These are phyloP conservation scores for Piromyces sp. DNA, from an alignment of 192 early-diverging fungal species.

Conservation along the genomic window DNA sequence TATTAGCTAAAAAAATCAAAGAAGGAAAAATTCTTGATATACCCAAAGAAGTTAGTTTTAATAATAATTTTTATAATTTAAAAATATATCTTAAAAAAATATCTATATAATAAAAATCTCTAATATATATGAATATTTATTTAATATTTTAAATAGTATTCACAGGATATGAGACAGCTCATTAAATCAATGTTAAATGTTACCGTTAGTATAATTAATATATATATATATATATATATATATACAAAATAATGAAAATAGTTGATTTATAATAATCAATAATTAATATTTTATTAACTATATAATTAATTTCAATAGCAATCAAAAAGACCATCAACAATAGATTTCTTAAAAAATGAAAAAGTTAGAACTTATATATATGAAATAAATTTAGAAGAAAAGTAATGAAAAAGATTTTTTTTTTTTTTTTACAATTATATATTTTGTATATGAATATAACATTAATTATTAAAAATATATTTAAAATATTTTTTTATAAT, in stretches of 20 bases:
- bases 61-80: too few relatives aligned
- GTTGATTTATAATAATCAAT: too few relatives aligned
- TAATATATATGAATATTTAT: background rate
- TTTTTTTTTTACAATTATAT: too few relatives aligned
- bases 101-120: too few relatives aligned
- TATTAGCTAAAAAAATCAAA: slow-evolving; percentile 37
- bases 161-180: background rate
- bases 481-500: too few relatives aligned
- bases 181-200: background rate
- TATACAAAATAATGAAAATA: too few relatives aligned
- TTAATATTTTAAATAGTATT: background rate
- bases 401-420: background rate
- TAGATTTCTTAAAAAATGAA: background rate
- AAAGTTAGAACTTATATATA: background rate
- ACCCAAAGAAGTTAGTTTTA: slow-evolving; percentile 7
- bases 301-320: too few relatives aligned
- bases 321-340: background rate
- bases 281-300: too few relatives aligned
- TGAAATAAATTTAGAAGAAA: background rate
- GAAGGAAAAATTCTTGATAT: slow-evolving; percentile 29
- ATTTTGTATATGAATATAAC: too few relatives aligned
- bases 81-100: too few relatives aligned
- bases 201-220: background rate
- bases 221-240: too few relatives aligned
- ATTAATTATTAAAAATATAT: too few relatives aligned